Evolutionary conservation across 352 stramenopile genomes (phyloP), one percentile per base, ranked within the genome.

Genomic region (Pythium biforme): DNA sequence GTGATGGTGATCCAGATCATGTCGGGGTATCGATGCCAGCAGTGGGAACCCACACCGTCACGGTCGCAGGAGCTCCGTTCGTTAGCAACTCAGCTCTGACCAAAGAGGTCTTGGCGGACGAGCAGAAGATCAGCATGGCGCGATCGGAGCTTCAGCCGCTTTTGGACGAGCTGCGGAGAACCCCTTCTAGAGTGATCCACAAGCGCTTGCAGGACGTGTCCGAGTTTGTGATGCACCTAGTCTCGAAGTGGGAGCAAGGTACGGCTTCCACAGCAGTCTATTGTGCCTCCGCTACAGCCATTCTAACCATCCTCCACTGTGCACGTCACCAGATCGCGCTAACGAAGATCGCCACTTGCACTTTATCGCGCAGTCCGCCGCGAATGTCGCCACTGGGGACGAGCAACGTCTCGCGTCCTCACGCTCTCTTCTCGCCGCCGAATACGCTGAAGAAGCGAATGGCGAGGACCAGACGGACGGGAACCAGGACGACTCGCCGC

Each of bases 121-220:
- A 88, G 3, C 79, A 84, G 19, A 90, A 89, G 40, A 59, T 88
- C 47, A 73, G 70, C 49, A 90, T 89, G 77, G 73, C 72, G 0
- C 66, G 47, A 4, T 79, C 73, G 1, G 81, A 89, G 55, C 75
- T 92, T 20, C 68, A 89, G 55, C 83, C 83, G 25, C 55, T 92
- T 37, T 46, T 92, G 22, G 65, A 75, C 9, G 81, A 89, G 27
- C 69, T 92, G 12, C 74, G 73, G 22, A 74, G 70, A 15, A 89
- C 83, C 11, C 70, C 80, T 22, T 85, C 78, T 8, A 69, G 72
- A 17, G 75, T 92, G 15, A 88, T 90, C 59, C 75, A 89, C 62
- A 90, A 90, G 54, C 79, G 83, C 4, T 59, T 92, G 25, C 77
- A 90, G 33, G 83, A 92, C 69, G 79, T 92, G 3, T 88, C 83